phyloP scores from a whole-genome alignment of 2,329 filamentous ascomycete species.

The Fusarium sp. region DNA sequence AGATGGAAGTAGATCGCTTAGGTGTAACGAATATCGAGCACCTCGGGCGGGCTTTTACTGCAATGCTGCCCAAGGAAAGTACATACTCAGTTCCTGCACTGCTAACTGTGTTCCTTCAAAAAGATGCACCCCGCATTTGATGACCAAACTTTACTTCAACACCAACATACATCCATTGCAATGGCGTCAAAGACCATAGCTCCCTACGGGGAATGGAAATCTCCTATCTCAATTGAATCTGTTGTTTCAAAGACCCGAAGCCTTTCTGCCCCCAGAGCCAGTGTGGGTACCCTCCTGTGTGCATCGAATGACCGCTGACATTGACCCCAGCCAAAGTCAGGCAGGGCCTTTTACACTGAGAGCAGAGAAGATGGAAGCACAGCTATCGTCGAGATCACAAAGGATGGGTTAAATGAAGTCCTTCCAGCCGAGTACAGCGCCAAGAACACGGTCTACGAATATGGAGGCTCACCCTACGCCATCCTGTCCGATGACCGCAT shows the following conservation, averaged over 20 bases:
- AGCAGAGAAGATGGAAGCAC: constrained; percentile 53
- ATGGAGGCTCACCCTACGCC: constrained; percentile 60
- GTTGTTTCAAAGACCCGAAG: constrained; percentile 49
- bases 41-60: not conserved
- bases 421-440: constrained; percentile 57
- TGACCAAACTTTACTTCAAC: constrained; percentile 3
- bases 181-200: constrained; percentile 34
- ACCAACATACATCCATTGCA: constrained; percentile 10
- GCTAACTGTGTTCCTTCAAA: not conserved
- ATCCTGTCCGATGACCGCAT: constrained; percentile 53
- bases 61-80: not conserved
- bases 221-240: constrained; percentile 50
- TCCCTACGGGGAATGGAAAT: constrained; percentile 54
- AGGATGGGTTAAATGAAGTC: constrained; percentile 49
- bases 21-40: not conserved
- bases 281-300: constrained; percentile 38
- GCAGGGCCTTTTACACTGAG: constrained; percentile 52
- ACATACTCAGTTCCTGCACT: not conserved
- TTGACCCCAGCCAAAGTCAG: constrained; percentile 39
- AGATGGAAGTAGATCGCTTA: not conserved
- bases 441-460: constrained; percentile 61
- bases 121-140: constrained; percentile 23
- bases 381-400: constrained; percentile 56
- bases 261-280: constrained; percentile 50
- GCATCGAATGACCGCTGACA: not conserved